Base-by-base conservation (phyloP, 768 basidiomycete species). In the Butyriboletus loyo region DNA sequence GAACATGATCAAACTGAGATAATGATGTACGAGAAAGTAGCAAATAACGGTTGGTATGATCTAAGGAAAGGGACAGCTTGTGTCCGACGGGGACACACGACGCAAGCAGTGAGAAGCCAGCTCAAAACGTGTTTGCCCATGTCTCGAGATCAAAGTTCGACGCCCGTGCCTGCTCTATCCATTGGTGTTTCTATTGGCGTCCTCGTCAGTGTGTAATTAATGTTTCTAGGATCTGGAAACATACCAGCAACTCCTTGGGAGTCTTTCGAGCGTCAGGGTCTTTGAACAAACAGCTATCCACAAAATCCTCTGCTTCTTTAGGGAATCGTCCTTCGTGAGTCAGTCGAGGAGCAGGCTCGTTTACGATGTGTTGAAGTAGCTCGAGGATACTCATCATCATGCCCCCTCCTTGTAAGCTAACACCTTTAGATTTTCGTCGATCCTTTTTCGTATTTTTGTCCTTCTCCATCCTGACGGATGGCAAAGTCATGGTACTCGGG, bases 321-420 rank as follows among this genome's bases (percentile, higher is more conserved):
- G 89, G 87, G 77, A 81, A 88, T 58, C 78, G 79, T 32, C 86
- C 86, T 52, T 88, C 85, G 1, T 85, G 83, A 11, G 85, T 86
- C 58, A 99, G 71, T 65, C 82, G 78, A 37, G 97, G 97, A 25
- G 97, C 96, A 52, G 96, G 93, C 73, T 98, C 97, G 66, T 98
- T 98, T 47, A 99, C 97, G 62, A 99, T 98, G 67, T 98, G 93
- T 67, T 98, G 97, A 56, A 99, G 74, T 47, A 99, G 71, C 73
- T 99, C 97, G 59, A 99, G 73, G 70, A 99, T 98, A 63, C 88
- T 91, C 95, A 99, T 98, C 59, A 93, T 97, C 88, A 92, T 94
- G 28, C 89, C 90, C 2, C 92, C 91, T 34, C 96, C 96, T 67
- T 95, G 92, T 58, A 97, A 72, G 60, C 87, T 90, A 50, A 98